These are phyloP conservation scores for Paulinella micropora DNA, from an alignment of 78 protist genomes.

Conservation along the genomic window DNA sequence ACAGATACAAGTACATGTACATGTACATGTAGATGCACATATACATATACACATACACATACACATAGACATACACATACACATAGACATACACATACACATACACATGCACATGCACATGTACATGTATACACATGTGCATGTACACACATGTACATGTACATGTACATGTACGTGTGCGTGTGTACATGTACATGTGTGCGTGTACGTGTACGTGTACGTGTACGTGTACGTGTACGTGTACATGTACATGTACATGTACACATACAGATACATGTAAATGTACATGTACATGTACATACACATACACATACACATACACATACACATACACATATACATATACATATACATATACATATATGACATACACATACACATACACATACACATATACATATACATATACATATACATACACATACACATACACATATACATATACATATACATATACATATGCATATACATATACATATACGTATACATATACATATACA, in stretches of 20 bases:
- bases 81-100: neutral
- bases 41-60: neutral
- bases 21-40: neutral
- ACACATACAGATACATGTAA: neutral
- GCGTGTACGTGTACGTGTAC: neutral
- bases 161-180: neutral
- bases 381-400: neutral
- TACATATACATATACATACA: neutral
- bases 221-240: neutral
- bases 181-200: neutral
- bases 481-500: neutral
- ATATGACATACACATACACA: neutral
- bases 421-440: neutral
- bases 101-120: neutral
- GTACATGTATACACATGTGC: neutral
- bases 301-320: neutral
- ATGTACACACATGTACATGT: neutral
- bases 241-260: neutral
- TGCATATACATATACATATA: neutral
- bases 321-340: neutral
- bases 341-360: neutral
- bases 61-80: neutral
- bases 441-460: neutral
- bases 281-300: neutral
- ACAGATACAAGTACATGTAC: neutral